Percentiles rank a stretch among this genome's conserved stretches.
These are phyloP conservation scores for Candida patagonica DNA, from an alignment of 805 yeast species.

Conservation along the genomic window DNA sequence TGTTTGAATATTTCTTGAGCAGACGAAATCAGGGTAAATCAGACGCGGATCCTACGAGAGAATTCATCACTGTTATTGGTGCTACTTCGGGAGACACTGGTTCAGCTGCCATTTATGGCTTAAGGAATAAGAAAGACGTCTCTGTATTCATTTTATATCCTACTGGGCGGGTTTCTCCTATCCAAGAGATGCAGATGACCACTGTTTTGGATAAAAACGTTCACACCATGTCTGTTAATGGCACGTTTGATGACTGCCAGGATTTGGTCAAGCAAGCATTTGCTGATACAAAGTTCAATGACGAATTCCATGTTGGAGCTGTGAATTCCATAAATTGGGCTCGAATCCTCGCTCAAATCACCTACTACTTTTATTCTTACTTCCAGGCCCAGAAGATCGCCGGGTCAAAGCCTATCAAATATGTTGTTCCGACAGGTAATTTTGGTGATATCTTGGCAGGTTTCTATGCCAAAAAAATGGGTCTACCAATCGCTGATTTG, in stretches of 20 bases:
- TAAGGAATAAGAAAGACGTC: constrained; percentile 95
- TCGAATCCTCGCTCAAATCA: constrained; percentile 92
- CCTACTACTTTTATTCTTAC: constrained; percentile 90
- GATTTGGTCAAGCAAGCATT: constrained; percentile 89
- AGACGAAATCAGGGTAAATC: constrained; percentile 57
- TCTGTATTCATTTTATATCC: constrained; percentile 95
- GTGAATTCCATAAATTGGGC: constrained; percentile 99
- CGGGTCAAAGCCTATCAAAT: constrained; percentile 40
- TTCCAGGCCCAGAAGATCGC: constrained; percentile 46
- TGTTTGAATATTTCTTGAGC: constrained; percentile 82
- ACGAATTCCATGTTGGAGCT: constrained; percentile 89
- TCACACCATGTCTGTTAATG: constrained; percentile 89
- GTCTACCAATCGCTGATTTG: constrained; percentile 77
- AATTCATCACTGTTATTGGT: constrained; percentile 90
- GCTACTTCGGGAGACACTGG: constrained; percentile 99
- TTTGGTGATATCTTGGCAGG: constrained; percentile 98
- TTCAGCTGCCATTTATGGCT: constrained; percentile 96
- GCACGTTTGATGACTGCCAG: constrained; percentile 98
- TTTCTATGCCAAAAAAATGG: constrained; percentile 90
- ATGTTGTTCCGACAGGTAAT: constrained; percentile 95
- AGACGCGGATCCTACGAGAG: constrained; percentile 44
- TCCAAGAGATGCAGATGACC: constrained; percentile 98
- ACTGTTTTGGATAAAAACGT: constrained; percentile 89
- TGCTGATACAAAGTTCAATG: constrained; percentile 82
- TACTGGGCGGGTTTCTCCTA: constrained; percentile 93